phyloP scores from a whole-genome alignment of 176 grass and related monocot species.

The Rhynchospora pubera region DNA sequence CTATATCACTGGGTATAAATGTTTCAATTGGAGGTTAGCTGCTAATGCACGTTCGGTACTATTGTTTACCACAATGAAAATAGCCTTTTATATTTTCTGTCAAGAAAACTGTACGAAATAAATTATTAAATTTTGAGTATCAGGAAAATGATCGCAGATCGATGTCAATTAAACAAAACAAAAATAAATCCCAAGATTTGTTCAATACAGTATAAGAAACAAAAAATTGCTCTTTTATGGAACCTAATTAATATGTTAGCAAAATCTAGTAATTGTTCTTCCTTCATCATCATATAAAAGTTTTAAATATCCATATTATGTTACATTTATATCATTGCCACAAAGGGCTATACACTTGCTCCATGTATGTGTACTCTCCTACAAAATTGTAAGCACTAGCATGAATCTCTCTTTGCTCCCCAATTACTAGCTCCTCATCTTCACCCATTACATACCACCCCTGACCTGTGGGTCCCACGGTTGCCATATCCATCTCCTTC shows the following conservation, averaged over 20 bases:
- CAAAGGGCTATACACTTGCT: conserved; percentile 39
- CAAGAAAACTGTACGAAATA: neutral
- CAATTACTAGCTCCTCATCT: conserved; percentile 22
- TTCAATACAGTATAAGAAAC: neutral
- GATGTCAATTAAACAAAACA: neutral
- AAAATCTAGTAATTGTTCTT: neutral
- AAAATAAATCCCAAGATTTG: neutral
- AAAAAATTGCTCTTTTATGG: neutral
- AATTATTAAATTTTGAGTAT: neutral
- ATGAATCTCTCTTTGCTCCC: conserved; percentile 31
- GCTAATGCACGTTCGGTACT: too few relatives aligned
- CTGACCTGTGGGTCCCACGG: conserved; percentile 19
- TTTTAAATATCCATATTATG: neutral
- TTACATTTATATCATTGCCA: conserved; percentile 33
- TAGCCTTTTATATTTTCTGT: too few relatives aligned
- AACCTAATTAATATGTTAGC: neutral
- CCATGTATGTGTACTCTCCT: neutral
- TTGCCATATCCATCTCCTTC: conserved; percentile 39
- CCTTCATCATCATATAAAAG: neutral
- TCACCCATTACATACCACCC: conserved; percentile 27
- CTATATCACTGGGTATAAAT: too few relatives aligned
- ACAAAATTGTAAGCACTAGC: conserved; percentile 14
- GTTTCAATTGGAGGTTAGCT: too few relatives aligned
- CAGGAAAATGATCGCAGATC: too few relatives aligned
- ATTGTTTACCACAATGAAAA: too few relatives aligned